Conservation (phyloP, 1,139 yeast genomes). For the Zygosaccharomyces pseudobailii region DNA sequence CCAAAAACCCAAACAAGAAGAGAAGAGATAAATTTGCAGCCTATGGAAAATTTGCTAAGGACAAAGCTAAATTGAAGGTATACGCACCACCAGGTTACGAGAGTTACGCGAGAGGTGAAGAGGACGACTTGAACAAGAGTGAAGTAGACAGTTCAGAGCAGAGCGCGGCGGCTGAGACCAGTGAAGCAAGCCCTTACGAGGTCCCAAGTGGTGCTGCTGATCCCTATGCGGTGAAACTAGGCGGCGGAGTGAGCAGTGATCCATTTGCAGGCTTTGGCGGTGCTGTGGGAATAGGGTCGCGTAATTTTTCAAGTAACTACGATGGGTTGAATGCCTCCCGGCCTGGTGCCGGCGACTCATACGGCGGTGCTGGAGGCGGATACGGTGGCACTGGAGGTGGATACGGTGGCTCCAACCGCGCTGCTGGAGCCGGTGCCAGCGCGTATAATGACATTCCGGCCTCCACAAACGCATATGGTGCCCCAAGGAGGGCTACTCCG, state of each 20-base stretch:
- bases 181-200: constrained; percentile 8
- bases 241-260: constrained; percentile 6
- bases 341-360: constrained; percentile 1
- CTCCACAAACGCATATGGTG: neutral
- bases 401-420: neutral
- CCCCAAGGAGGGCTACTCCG: neutral
- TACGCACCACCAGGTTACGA: constrained; percentile 45
- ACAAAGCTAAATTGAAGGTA: constrained; percentile 38
- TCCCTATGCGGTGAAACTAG: constrained; percentile 21
- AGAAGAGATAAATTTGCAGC: constrained; percentile 61
- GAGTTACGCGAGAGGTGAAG: constrained; percentile 23
- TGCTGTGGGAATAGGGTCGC: constrained; percentile 2
- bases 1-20: constrained; percentile 38
- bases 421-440: neutral
- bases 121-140: constrained; percentile 23
- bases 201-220: constrained; percentile 12
- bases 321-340: constrained; percentile 1
- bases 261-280: constrained; percentile 11
- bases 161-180: constrained; percentile 9
- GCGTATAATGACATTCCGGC: constrained; percentile 1
- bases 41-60: constrained; percentile 56
- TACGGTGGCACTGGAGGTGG: no score
- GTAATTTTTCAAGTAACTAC: constrained; percentile 1
- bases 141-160: constrained; percentile 13
- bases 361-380: no score